Evolutionary conservation across 352 stramenopile species (phyloP).

Genomic region (Phytophthora aleatoria): DNA sequence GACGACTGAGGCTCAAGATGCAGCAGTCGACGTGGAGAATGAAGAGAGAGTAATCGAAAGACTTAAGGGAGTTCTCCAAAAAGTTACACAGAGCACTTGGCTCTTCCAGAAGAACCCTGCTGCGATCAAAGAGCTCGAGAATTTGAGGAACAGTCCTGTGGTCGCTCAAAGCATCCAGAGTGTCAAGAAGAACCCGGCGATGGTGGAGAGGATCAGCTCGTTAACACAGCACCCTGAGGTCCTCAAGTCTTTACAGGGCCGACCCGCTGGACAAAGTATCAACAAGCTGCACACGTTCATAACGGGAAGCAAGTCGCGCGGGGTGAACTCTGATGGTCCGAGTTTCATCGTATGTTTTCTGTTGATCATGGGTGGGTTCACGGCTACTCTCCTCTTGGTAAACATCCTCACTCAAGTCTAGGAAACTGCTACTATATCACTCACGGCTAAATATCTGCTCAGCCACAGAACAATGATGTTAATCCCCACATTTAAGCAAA

Average conservation of each 20-base stretch:
- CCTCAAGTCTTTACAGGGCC: constrained; percentile 1
- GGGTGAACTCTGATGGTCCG: not conserved
- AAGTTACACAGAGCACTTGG: not conserved
- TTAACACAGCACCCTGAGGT: constrained; percentile 1
- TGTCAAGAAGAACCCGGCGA: not conserved
- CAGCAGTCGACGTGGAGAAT: not conserved
- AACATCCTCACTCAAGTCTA: not conserved
- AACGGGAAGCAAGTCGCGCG: not conserved
- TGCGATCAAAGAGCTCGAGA: constrained; percentile 5
- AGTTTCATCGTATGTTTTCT: not conserved
- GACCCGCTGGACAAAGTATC: not conserved
- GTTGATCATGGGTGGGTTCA: not conserved
- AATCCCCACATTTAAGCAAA: no score
- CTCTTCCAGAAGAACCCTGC: constrained; percentile 5
- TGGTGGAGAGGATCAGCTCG: not conserved
- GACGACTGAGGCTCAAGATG: not conserved
- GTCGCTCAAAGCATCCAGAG: not conserved
- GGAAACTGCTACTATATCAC: not conserved
- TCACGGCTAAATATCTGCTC: no score
- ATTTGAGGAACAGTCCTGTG: constrained; percentile 6
- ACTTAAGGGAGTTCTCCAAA: not conserved
- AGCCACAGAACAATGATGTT: no score
- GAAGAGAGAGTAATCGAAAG: not conserved
- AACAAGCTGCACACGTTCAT: constrained; percentile 1
- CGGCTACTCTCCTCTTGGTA: not conserved